Percentiles rank a stretch among this genome's conserved stretches.
These are phyloP conservation scores for Spathaspora arborariae DNA, from an alignment of 805 yeast species.

Conservation along the genomic window DNA sequence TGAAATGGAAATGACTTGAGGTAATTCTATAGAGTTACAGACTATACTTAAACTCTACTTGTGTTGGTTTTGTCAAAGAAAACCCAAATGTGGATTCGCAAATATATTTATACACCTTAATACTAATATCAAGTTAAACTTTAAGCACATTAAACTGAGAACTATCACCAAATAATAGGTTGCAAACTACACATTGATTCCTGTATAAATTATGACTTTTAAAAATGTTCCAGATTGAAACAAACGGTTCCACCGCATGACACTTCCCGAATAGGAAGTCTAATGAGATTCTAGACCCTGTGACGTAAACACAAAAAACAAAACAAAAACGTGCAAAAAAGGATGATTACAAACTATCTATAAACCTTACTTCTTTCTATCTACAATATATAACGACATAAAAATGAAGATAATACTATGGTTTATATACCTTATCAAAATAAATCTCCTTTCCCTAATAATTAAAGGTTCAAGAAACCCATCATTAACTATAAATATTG, in stretches of 20 bases:
- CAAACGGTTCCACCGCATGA: background rate
- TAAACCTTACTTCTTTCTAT: background rate
- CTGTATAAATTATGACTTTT: background rate
- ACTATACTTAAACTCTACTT: no score
- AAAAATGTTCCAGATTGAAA: background rate
- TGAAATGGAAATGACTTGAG: no score
- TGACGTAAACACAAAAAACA: background rate
- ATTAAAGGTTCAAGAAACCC: slow-evolving; percentile 30
- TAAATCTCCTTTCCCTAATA: slow-evolving; percentile 33
- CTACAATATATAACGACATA: background rate
- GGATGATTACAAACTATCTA: background rate
- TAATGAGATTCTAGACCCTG: background rate
- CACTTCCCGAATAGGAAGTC: background rate
- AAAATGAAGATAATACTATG: slow-evolving; percentile 32
- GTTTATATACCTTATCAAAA: slow-evolving; percentile 32
- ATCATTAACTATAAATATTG: slow-evolving; percentile 28
- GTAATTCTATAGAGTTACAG: no score
- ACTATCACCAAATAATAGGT: no score
- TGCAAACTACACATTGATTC: no score
- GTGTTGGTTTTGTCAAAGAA: no score
- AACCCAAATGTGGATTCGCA: no score
- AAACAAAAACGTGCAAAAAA: background rate
- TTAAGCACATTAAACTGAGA: no score
- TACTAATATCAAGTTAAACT: no score
- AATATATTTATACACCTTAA: no score